Evolutionary conservation across 2,329 filamentous ascomycete species (phyloP), one percentile per base, ranked within the genome.

Genomic region (Aspergillus sp.): DNA sequence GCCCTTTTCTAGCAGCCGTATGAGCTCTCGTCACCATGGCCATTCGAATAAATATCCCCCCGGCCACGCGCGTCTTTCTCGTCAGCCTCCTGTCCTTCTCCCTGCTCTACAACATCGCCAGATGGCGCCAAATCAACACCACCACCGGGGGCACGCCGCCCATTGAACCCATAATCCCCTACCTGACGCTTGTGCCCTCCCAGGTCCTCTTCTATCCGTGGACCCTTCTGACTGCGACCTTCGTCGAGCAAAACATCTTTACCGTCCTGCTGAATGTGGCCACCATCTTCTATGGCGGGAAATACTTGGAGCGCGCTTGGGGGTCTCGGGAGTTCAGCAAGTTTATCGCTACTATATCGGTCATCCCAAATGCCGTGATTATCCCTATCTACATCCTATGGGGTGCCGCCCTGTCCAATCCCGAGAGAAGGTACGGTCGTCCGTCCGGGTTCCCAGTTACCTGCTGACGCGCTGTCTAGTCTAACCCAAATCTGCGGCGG

Each of bases 221-320:
- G 91, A 93, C 86, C 1, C 82, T 94, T 43, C 50, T 93, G 35
- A 83, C 84, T 2, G 82, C 86, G 2, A 84, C 86, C 0, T 72
- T 95, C 35, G 86, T 95, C 30, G 91, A 98, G 66, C 82, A 85
- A 61, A 96, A 96, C 58, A 69, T 96, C 48, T 82, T 94, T 52
- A 93, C 86, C 8, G 70, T 95, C 26, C 64, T 75, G 15, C 76
- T 93, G 36, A 86, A 85, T 29, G 79, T 72, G 16, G 67, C 80
- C 26, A 88, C 88, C 1, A 64, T 96, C 33, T 93, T 88, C 60
- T 85, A 94, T 65, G 89, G 89, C 34, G 91, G 91, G 7, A 78
- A 86, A 49, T 98, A 98, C 60, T 75, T 98, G 14, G 91, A 98
- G 71, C 74, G 91, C 52, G 89, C 91, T 20, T 98, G 89, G 91